These are phyloP conservation scores for Hagleromyces aurorensis DNA, from an alignment of 805 yeast species.

Conservation along the genomic window DNA sequence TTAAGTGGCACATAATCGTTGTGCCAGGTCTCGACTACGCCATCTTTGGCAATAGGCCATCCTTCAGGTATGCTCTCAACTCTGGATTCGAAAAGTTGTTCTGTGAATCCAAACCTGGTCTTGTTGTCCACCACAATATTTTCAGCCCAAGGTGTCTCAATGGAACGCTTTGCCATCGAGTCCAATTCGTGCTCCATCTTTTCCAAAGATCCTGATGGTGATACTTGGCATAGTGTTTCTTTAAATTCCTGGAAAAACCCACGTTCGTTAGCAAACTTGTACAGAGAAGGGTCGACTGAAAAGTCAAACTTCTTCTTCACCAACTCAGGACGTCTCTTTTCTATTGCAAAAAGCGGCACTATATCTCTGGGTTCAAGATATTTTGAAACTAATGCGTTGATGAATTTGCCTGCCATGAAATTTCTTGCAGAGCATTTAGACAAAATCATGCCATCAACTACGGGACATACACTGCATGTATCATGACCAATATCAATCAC, in stretches of 20 bases:
- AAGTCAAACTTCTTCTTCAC: conserved; percentile 20
- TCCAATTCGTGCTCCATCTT: conserved; percentile 23
- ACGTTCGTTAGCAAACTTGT: conserved; percentile 46
- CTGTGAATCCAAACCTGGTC: conserved; percentile 53
- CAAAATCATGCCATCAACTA: conserved; percentile 71
- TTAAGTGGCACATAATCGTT: conserved; percentile 72
- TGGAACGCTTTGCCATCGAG: conserved; percentile 35
- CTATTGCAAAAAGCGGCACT: conserved; percentile 28
- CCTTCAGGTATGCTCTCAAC: conserved; percentile 34
- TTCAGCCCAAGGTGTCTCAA: conserved; percentile 75
- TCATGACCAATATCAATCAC: conserved; percentile 86
- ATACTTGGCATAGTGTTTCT: conserved; percentile 54
- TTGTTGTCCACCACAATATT: conserved; percentile 51
- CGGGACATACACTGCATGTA: conserved; percentile 67
- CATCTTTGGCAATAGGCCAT: conserved; percentile 38
- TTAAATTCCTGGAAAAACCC: conserved; percentile 62
- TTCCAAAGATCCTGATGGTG: conserved; percentile 17
- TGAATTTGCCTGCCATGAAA: conserved; percentile 61
- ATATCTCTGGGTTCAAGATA: conserved; percentile 30
- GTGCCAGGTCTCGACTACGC: conserved; percentile 44
- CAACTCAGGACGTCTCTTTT: conserved; percentile 27
- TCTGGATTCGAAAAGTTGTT: conserved; percentile 62
- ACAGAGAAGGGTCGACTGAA: conserved; percentile 40
- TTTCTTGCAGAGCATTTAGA: conserved; percentile 65
- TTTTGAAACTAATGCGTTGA: conserved; percentile 31